phyloP scores from a whole-genome alignment of 164 flowering plant genomes.

The Akebia trifoliata region DNA sequence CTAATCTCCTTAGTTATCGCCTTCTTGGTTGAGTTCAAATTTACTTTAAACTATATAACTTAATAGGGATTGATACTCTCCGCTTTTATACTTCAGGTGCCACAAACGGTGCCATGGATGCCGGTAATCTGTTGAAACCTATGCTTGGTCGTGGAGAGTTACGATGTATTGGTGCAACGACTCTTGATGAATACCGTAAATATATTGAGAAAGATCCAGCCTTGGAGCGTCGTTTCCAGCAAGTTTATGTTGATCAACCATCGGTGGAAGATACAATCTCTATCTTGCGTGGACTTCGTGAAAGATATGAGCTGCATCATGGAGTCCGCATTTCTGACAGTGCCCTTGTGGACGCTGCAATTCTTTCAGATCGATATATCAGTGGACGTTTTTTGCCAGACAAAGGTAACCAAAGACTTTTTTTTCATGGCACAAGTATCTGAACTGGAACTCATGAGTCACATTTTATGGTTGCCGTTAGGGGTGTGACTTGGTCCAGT shows the following conservation, averaged over 20 bases:
- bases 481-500: too few relatives aligned
- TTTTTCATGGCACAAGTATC: neutral
- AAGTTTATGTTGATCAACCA: slow-evolving; percentile 92
- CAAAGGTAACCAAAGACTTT: slow-evolving; percentile 49
- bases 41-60: too few relatives aligned
- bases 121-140: slow-evolving; percentile 89
- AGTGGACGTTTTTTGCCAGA: slow-evolving; percentile 94
- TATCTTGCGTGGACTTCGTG: slow-evolving; percentile 81
- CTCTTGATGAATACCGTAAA: slow-evolving; percentile 89
- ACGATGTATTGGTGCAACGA: slow-evolving; percentile 94
- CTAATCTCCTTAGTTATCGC: too few relatives aligned
- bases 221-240: slow-evolving; percentile 91
- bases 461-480: too few relatives aligned
- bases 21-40: too few relatives aligned
- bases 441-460: too few relatives aligned
- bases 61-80: neutral
- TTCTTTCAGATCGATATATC: slow-evolving; percentile 87
- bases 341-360: slow-evolving; percentile 93
- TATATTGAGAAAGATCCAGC: slow-evolving; percentile 95
- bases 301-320: slow-evolving; percentile 91
- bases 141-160: slow-evolving; percentile 96
- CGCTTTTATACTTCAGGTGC: slow-evolving; percentile 54
- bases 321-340: slow-evolving; percentile 87
- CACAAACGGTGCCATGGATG: slow-evolving; percentile 97
- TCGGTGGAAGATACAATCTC: slow-evolving; percentile 83